Evolutionary conservation across 108 stramenopile genomes (phyloP).

Genomic region (Cyclotella cryptica): DNA sequence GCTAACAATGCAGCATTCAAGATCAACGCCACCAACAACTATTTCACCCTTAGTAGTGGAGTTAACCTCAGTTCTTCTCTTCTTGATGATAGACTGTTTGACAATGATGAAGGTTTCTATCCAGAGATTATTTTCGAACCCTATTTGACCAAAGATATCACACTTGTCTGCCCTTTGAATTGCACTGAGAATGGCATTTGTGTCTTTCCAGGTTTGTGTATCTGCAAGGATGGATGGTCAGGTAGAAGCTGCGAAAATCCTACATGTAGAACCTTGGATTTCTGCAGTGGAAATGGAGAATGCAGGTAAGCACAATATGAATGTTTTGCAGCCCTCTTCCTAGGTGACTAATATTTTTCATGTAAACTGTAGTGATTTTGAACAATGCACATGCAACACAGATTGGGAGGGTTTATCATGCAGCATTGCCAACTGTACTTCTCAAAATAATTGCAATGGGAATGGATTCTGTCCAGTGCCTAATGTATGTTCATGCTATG

Average conservation of each 20-base stretch:
- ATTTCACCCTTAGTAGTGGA: not conserved
- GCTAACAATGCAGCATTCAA: not conserved
- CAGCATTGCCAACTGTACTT: slow-evolving; percentile 14
- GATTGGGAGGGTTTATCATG: slow-evolving; percentile 19
- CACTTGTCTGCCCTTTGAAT: not conserved
- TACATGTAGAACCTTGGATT: slow-evolving; percentile 20
- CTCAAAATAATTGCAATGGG: slow-evolving; percentile 19
- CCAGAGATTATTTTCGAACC: slow-evolving; percentile 9
- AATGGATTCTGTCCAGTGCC: slow-evolving; percentile 26
- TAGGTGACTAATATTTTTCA: not conserved
- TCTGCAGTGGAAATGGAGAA: slow-evolving; percentile 21
- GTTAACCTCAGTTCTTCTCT: not conserved
- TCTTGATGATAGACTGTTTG: slow-evolving; percentile 6
- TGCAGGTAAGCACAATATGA: slow-evolving; percentile 15
- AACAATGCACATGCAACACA: slow-evolving; percentile 7
- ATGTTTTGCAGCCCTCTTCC: not conserved
- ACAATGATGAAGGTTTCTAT: not conserved
- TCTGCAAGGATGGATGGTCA: slow-evolving; percentile 37
- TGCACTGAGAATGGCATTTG: slow-evolving; percentile 20
- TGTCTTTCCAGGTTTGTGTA: slow-evolving; percentile 26
- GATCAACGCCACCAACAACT: slow-evolving; percentile 9
- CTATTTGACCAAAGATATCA: slow-evolving; percentile 1
- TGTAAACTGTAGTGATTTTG: not conserved
- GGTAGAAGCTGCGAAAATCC: slow-evolving; percentile 14
- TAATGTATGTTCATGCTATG: slow-evolving; percentile 11